Evolutionary conservation across 2,329 filamentous ascomycete species (phyloP).

Genomic region (Aurifilum marmelostoma): DNA sequence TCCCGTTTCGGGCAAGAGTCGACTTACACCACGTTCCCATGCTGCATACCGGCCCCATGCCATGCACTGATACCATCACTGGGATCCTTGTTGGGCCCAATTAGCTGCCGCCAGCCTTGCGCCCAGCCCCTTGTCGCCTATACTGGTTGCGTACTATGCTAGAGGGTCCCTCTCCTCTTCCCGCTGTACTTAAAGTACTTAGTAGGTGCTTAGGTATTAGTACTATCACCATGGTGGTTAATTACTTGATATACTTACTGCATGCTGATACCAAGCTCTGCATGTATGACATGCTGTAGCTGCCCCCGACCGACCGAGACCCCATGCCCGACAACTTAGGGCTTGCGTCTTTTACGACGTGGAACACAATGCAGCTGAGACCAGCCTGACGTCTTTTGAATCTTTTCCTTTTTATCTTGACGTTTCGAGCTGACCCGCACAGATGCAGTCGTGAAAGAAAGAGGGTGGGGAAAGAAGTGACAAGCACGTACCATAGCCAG

Average conservation of each 20-base stretch:
- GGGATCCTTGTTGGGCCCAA: background rate
- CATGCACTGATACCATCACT: slow-evolving; percentile 3
- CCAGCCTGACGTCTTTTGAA: background rate
- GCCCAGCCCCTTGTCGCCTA: background rate
- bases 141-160: background rate
- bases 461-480: background rate
- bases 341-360: background rate
- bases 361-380: background rate
- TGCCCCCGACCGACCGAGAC: background rate
- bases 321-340: background rate
- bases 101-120: slow-evolving; percentile 14
- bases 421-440: background rate
- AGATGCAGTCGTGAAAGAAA: background rate
- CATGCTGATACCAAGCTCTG: no score
- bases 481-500: background rate
- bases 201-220: no score
- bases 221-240: no score
- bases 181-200: background rate
- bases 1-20: background rate
- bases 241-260: no score
- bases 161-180: background rate
- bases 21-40: slow-evolving; percentile 2
- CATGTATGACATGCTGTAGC: background rate
- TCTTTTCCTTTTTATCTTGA: background rate
- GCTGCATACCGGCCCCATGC: background rate